Base-by-base conservation (phyloP, 2,329 filamentous ascomycete genomes). In the Talaromyces sp. region DNA sequence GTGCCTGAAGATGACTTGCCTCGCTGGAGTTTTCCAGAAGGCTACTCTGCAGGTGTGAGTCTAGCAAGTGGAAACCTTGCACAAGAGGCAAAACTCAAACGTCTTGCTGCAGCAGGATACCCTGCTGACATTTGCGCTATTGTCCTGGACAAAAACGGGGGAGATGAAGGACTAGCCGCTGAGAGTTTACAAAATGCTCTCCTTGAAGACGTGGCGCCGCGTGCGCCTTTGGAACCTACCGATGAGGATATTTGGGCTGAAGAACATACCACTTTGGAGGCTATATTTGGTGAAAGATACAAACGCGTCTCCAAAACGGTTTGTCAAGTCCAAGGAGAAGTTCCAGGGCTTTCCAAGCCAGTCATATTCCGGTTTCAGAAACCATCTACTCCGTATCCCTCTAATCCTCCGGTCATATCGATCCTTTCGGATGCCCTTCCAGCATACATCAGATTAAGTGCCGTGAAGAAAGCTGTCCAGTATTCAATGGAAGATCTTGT, bases 1-100 rank as follows among this genome's bases (percentile, higher is more conserved):
- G 92, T 99, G 2, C 95, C 95, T 1, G 95, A 99, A 72, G 95
- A 99, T 72, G 95, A 98, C 70, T 79, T 98, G n/a, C 95, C 95
- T 1, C 81, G 85, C 7, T 98, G 93, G 92, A 91, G 91, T 68
- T 79, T 99, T 49, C 95, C 95, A 0, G 93, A 96, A 75, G 90
- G 88, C 64, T 99, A 99, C 73, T 88, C 90, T 11, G 93, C 93
- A 30, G 95, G 95, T 25, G 88, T 98, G 28, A 92, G 88, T 52
- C 88, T 99, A 65, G 93, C 88, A 1, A 90, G 90, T 57, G 89
- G 88, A 7, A 89, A 97, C 72, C 75, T 97, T 63, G 90, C 87
- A 71, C 85, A 87, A 67, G 93, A 98, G 73, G 88, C 86, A 4
- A 89, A 90, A 60, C 86, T 97, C 67, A 92, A 95, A 72, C 84